Evolutionary conservation across 768 basidiomycete species (phyloP).

Genomic region (Ramaria rubella): DNA sequence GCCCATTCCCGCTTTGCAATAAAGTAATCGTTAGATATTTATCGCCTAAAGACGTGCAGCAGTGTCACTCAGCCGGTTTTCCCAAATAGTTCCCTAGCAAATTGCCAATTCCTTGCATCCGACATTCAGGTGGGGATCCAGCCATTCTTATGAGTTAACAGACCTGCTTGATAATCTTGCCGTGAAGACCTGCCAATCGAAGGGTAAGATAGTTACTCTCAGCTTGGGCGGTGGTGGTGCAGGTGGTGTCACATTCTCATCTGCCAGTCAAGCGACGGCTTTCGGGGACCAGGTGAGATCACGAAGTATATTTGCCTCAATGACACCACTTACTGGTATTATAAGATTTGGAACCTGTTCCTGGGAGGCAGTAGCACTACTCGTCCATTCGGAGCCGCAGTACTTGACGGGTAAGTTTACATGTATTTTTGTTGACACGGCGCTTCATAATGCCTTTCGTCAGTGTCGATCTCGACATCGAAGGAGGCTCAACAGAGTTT

Average conservation of each 20-base stretch:
- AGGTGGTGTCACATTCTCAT: constrained; percentile 10
- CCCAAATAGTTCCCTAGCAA: constrained; percentile 47
- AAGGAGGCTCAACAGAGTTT: constrained; percentile 9
- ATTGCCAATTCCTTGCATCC: constrained; percentile 53
- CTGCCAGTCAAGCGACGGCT: constrained; percentile 9
- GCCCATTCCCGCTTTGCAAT: background rate
- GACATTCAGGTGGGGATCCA: constrained; percentile 44
- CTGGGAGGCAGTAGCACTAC: constrained; percentile 13
- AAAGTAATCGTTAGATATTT: background rate
- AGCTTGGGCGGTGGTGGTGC: constrained; percentile 14
- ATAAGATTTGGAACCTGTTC: constrained; percentile 16
- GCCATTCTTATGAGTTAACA: background rate
- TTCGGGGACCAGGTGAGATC: constrained; percentile 12
- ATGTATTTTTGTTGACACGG: background rate
- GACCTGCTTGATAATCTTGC: background rate
- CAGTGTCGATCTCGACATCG: constrained; percentile 17
- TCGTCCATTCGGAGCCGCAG: constrained; percentile 15
- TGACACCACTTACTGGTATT: background rate
- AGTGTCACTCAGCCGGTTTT: constrained; percentile 47
- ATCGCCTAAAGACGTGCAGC: constrained; percentile 50
- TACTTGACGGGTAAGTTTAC: constrained; percentile 13
- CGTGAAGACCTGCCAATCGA: constrained; percentile 12
- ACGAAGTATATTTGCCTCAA: background rate
- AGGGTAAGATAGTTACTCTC: constrained; percentile 15
- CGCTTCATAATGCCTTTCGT: background rate